Percentiles rank a stretch among this genome's conserved stretches.
Conservation (phyloP, 805 yeast species). For the Tetrapisispora iriomotensis region DNA sequence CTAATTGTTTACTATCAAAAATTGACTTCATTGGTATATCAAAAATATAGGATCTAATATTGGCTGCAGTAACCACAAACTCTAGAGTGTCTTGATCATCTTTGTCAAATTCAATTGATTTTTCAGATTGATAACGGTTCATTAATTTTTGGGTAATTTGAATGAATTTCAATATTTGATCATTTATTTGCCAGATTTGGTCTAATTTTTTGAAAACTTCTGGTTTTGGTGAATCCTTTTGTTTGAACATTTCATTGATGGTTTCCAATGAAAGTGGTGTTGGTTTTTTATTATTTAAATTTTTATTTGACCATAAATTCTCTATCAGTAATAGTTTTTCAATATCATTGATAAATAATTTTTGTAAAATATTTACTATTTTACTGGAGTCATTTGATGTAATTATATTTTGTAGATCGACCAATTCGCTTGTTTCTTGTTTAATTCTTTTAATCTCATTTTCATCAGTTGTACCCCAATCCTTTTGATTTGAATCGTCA, state of each 20-base stretch:
- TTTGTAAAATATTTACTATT: conserved; percentile 39
- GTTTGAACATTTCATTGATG: conserved; percentile 4
- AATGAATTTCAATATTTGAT: conserved; percentile 53
- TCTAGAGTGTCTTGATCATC: conserved; percentile 88
- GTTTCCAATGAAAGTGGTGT: conserved; percentile 38
- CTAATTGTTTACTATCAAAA: conserved; percentile 86
- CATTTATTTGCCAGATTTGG: conserved; percentile 49
- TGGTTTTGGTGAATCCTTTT: conserved; percentile 6
- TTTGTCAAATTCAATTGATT: conserved; percentile 65
- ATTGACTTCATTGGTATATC: conserved; percentile 61
- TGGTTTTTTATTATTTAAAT: conserved; percentile 39
- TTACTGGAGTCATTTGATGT: conserved; percentile 23
- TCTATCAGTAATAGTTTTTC: conserved; percentile 61
- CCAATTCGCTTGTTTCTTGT: conserved; percentile 58
- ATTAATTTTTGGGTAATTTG: conserved; percentile 42
- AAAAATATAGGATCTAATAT: conserved; percentile 63
- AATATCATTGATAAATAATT: conserved; percentile 67
- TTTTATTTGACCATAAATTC: conserved; percentile 66
- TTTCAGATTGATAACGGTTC: conserved; percentile 34
- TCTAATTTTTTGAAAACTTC: conserved; percentile 19
- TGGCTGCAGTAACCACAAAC: conserved; percentile 81
- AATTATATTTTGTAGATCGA: conserved; percentile 37
- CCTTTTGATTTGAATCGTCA: conserved; percentile 33
- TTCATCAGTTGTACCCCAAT: conserved; percentile 52
- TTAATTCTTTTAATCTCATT: conserved; percentile 55